Evolutionary conservation across 2,329 filamentous ascomycete genomes (phyloP).

Genomic region (Stagonosporopsis rhizophila): DNA sequence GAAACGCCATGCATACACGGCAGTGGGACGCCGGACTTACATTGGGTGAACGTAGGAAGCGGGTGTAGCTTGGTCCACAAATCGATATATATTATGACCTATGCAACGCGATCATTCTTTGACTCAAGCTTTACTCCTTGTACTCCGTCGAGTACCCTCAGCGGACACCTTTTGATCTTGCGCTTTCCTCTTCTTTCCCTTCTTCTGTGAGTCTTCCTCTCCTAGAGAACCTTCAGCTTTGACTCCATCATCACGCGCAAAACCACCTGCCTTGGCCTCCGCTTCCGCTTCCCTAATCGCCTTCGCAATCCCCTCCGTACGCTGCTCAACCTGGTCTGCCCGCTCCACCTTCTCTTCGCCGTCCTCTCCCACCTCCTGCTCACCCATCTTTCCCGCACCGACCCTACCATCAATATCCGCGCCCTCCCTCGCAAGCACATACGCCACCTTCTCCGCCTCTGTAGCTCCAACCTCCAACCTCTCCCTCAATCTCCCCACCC

Average conservation of each 20-base stretch:
- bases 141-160: conserved; percentile 38
- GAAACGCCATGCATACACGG: conserved; percentile 27
- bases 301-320: background rate
- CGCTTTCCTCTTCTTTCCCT: conserved; percentile 36
- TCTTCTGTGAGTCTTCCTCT: conserved; percentile 2
- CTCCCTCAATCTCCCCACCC: conserved; percentile 35
- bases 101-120: no score
- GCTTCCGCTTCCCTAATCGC: background rate
- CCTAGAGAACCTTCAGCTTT: no score
- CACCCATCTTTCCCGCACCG: background rate
- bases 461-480: conserved; percentile 56
- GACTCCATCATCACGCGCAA: background rate
- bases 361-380: background rate
- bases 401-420: conserved; percentile 13
- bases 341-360: conserved; percentile 27
- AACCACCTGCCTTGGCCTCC: background rate
- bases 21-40: conserved; percentile 27
- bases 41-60: no score
- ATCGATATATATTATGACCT: background rate
- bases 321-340: background rate
- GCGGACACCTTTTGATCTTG: conserved; percentile 14
- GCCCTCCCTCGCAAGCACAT: conserved; percentile 65
- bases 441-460: conserved; percentile 74
- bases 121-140: conserved; percentile 23
- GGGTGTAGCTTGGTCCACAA: background rate